A percentile compares a stretch with the other conserved stretches of the same genome.
These are phyloP conservation scores for Diphasiastrum complanatum DNA, from an alignment of 83 land plant genomes.

Conservation along the genomic window DNA sequence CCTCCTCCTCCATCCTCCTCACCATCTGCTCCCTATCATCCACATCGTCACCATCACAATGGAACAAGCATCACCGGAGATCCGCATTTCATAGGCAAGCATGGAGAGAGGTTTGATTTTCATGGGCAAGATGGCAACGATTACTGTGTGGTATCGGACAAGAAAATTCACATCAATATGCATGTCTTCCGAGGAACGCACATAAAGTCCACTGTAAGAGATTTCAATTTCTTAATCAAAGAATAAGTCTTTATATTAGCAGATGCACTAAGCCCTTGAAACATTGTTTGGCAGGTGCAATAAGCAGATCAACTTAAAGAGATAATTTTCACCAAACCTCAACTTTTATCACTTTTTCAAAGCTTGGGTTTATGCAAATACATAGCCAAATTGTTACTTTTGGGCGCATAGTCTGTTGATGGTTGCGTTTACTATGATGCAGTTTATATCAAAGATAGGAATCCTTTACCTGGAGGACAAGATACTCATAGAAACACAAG, in stretches of 20 bases:
- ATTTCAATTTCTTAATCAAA: not conserved
- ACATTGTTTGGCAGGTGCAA: too few relatives aligned
- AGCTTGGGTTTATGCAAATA: not conserved
- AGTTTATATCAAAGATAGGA: slow-evolving; percentile 40
- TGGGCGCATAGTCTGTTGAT: not conserved
- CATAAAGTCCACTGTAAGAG: slow-evolving; percentile 23
- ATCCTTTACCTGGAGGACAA: slow-evolving; percentile 21
- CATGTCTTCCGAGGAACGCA: slow-evolving; percentile 31
- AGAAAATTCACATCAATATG: slow-evolving; percentile 37
- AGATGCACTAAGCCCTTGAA: too few relatives aligned
- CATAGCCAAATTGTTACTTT: not conserved
- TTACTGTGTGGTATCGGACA: slow-evolving; percentile 34
- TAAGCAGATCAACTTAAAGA: too few relatives aligned
- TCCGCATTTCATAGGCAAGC: slow-evolving; percentile 41
- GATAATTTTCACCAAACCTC: too few relatives aligned
- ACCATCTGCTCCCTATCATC: slow-evolving; percentile 1
- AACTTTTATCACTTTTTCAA: not conserved
- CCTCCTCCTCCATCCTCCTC: slow-evolving; percentile 20
- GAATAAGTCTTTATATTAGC: not conserved
- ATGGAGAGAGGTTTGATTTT: slow-evolving; percentile 41
- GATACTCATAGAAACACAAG: slow-evolving; percentile 30
- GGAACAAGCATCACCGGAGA: slow-evolving; percentile 22
- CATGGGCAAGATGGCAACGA: slow-evolving; percentile 27
- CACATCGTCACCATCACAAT: slow-evolving; percentile 3
- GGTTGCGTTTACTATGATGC: not conserved